Conservation (phyloP, 139 green algal species). For the Chlorella sp. region DNA sequence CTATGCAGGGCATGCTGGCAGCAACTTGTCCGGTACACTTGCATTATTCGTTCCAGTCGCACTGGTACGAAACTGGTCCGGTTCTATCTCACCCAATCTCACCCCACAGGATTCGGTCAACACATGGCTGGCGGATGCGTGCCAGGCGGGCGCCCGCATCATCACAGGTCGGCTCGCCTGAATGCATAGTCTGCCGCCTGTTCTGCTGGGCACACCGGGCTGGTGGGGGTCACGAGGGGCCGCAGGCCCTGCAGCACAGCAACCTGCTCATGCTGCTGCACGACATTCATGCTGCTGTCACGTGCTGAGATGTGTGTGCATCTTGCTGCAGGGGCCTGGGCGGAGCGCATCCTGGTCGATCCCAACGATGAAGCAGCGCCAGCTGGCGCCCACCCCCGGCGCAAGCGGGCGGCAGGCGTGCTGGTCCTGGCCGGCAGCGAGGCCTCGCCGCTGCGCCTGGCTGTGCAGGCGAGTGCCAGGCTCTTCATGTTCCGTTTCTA, state of each 20-base stretch:
- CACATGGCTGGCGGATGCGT: slow-evolving; percentile 71
- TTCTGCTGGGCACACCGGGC: no score
- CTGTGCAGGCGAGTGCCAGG: slow-evolving; percentile 25
- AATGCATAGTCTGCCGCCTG: not conserved
- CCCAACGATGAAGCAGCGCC: not conserved
- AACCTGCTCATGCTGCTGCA: not conserved
- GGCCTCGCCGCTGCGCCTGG: not conserved
- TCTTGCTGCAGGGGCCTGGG: slow-evolving; percentile 38
- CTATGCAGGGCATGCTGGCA: no score
- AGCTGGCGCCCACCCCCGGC: not conserved
- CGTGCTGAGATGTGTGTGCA: not conserved
- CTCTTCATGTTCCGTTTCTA: no score
- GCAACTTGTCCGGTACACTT: no score
- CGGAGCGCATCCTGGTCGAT: slow-evolving; percentile 39
- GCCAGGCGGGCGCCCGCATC: slow-evolving; percentile 51
- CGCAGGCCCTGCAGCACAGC: no score
- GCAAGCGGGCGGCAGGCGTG: not conserved
- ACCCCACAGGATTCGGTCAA: slow-evolving; percentile 43
- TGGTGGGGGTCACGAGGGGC: no score
- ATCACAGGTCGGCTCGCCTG: slow-evolving; percentile 46
- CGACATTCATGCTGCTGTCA: not conserved
- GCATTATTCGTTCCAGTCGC: no score
- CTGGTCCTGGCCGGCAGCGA: slow-evolving; percentile 5
- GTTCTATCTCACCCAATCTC: not conserved
- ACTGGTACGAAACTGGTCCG: no score